These are phyloP conservation scores for Leucocoprinus leucothites DNA, from an alignment of 768 basidiomycete species.

Conservation along the genomic window DNA sequence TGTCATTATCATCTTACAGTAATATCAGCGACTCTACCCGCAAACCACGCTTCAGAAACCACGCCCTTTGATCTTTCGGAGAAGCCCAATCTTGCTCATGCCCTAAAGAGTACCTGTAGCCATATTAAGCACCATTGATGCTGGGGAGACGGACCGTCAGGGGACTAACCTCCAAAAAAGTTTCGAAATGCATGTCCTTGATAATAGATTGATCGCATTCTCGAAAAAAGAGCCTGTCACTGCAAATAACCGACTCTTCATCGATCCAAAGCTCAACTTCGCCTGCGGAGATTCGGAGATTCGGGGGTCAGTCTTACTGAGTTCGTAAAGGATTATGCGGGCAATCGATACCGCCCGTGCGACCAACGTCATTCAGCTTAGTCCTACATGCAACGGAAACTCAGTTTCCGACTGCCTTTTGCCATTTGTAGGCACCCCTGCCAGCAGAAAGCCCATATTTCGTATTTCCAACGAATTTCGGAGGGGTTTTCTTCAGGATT, in stretches of 20 bases:
- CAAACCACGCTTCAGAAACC: conserved; percentile 64
- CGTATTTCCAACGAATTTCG: conserved; percentile 43
- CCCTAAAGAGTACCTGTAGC: conserved; percentile 32
- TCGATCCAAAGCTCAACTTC: conserved; percentile 66
- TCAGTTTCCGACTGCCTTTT: conserved; percentile 55
- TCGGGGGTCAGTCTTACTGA: too few species aligned
- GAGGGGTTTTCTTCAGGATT: conserved; percentile 44
- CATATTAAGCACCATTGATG: neutral
- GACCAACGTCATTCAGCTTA: conserved; percentile 65
- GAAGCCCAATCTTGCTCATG: conserved; percentile 55
- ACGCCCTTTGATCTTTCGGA: conserved; percentile 54
- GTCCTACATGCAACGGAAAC: conserved; percentile 61
- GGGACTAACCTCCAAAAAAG: conserved; percentile 72
- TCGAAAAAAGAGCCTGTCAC: conserved; percentile 47
- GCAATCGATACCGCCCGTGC: too few species aligned
- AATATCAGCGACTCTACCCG: conserved; percentile 50
- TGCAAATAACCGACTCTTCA: conserved; percentile 52
- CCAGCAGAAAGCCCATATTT: conserved; percentile 70
- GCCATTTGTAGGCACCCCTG: conserved; percentile 56
- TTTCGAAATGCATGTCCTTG: conserved; percentile 72
- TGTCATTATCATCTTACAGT: conserved; percentile 24
- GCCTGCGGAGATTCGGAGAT: conserved; percentile 36
- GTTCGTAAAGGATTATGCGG: too few species aligned
- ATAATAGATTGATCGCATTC: conserved; percentile 39
- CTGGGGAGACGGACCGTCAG: too few species aligned